Evolutionary conservation across 495 filamentous ascomycete species (phyloP).

Genomic region (Talaromyces nanjingensis): DNA sequence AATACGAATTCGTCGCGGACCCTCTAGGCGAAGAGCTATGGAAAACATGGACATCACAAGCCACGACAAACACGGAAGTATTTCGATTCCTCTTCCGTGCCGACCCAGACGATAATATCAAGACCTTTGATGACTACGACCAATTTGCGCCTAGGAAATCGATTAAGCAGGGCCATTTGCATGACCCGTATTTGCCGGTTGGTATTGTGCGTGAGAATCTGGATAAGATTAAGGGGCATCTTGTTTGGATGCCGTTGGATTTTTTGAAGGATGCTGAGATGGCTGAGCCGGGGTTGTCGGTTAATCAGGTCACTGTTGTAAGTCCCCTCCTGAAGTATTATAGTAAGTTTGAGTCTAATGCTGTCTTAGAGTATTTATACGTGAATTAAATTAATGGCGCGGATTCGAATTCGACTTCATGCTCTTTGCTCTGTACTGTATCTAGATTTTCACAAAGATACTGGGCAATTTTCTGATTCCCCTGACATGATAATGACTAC

Average conservation of each 20-base stretch:
- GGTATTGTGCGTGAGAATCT: constrained; percentile 67
- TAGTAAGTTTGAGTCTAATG: neutral
- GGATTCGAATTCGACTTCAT: neutral
- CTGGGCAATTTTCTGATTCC: neutral
- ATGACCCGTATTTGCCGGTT: constrained; percentile 63
- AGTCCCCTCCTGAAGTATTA: constrained; percentile 9
- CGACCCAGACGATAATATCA: constrained; percentile 85
- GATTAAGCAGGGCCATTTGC: constrained; percentile 77
- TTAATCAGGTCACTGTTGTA: constrained; percentile 66
- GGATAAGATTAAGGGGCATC: constrained; percentile 73
- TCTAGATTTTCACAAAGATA: neutral
- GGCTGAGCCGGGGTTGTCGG: constrained; percentile 78
- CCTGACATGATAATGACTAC: neutral
- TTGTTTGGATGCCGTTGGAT: constrained; percentile 93
- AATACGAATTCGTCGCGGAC: constrained; percentile 74
- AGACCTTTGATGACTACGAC: constrained; percentile 85
- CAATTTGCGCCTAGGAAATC: constrained; percentile 59
- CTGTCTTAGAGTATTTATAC: constrained; percentile 6
- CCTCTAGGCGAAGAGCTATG: constrained; percentile 75
- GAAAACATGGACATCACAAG: constrained; percentile 73
- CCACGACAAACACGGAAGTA: constrained; percentile 73
- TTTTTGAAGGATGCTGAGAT: constrained; percentile 80
- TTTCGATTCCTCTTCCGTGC: constrained; percentile 86
- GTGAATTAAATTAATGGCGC: neutral
- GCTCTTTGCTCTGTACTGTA: neutral